Evolutionary conservation across 1,139 yeast genomes (phyloP), one percentile per base, ranked within the genome.

Genomic region (Suhomyces bolitotheri): DNA sequence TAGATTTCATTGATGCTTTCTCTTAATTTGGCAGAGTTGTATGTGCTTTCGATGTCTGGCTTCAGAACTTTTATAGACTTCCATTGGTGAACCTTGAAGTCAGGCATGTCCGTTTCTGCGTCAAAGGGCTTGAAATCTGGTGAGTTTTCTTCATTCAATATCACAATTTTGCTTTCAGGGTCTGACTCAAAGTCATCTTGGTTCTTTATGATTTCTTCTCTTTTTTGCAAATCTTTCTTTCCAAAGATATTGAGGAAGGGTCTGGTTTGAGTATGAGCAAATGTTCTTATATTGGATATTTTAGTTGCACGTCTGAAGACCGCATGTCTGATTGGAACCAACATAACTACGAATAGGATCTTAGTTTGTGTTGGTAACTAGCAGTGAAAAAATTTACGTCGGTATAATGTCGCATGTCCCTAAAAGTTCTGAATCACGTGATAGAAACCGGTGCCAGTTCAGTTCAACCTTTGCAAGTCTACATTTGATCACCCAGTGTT

Each of bases 171-270:
- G 25, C 63, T 53, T 16, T 50, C 51, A 7, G 62, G 58, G 32
- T 62, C 67, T 13, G 56, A 53, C 41, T 62, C 66, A 39, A 53
- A 62, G 26, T 65, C 57, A 45, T 69, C 71, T 53, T 70, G 74
- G 30, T 67, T 69, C 44, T 66, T 56, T 34, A 66, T 54, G 38
- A 70, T 53, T 25, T 68, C 71, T 39, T 64, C 62, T 45, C 48
- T 45, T 39, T 51, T 53, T 29, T 54, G 46, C 29, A 49, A 38
- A 15, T 53, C 58, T 27, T 46, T 47, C 32, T 53, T 47, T 3
- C 57, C 57, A 29, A 55, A 55, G 7, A 55, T 34, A 35, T 52
- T 49, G 33, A 55, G 43, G 33, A 55, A 53, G 10, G 32, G 33
- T 22, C 43, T 36, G 8, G 43, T 41, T 3, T 47, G 45, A 4